phyloP scores from a whole-genome alignment of 2,329 filamentous ascomycete species.

The Botrytis hyacinthi region DNA sequence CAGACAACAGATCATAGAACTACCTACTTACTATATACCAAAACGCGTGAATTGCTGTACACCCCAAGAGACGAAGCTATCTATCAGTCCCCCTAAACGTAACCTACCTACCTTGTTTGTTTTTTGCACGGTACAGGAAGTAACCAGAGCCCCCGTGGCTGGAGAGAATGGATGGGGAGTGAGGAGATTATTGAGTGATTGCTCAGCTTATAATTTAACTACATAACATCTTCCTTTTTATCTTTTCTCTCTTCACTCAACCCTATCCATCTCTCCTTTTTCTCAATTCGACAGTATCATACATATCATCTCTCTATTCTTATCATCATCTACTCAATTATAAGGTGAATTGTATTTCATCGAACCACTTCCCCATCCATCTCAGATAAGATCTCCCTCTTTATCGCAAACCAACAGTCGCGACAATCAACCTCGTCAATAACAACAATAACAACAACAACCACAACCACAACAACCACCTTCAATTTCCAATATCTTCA shows the following conservation, averaged over 20 bases:
- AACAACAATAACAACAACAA: not conserved
- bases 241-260: not conserved
- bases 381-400: slow-evolving; percentile 1
- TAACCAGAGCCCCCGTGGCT: slow-evolving; percentile 25
- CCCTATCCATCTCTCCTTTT: slow-evolving; percentile 15
- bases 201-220: slow-evolving; percentile 32
- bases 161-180: slow-evolving; percentile 20
- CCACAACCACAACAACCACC: not conserved
- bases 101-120: not conserved
- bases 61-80: not conserved
- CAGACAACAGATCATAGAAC: not conserved
- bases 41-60: not conserved
- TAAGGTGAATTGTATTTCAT: not conserved
- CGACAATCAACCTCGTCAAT: slow-evolving; percentile 28
- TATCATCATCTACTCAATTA: not conserved
- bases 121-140: slow-evolving; percentile 5
- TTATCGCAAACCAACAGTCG: slow-evolving; percentile 18
- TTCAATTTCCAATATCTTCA: slow-evolving; percentile 21
- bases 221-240: slow-evolving; percentile 17
- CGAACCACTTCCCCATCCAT: not conserved
- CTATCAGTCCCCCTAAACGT: not conserved
- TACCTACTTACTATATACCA: not conserved
- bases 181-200: slow-evolving; percentile 27
- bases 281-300: not conserved
- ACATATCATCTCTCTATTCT: not conserved